A percentile compares a stretch with the other conserved stretches of the same genome.
Evolutionary conservation across 345 rosid species (phyloP).

Genomic region (Triadica sebifera): DNA sequence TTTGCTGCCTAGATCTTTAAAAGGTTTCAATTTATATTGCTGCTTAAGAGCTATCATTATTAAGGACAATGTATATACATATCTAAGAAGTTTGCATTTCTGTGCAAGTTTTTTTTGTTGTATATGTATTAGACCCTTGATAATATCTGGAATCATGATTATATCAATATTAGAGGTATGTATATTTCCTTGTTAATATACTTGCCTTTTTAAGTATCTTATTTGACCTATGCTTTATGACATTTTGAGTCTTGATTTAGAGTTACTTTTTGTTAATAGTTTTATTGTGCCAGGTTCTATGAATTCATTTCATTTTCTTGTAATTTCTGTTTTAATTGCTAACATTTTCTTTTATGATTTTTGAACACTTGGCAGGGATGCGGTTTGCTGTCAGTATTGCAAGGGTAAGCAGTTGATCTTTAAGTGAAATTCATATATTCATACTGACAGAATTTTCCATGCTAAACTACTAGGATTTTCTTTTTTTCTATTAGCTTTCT

Average conservation of each 20-base stretch:
- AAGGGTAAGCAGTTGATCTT: constrained; percentile 50
- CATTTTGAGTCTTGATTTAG: neutral
- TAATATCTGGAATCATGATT: neutral
- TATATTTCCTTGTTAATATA: neutral
- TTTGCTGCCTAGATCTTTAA: neutral
- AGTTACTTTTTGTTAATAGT: neutral
- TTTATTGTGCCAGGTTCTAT: neutral
- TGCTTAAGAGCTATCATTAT: neutral
- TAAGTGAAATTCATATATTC: neutral
- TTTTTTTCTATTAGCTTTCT: neutral
- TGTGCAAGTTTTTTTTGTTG: too few relatives aligned
- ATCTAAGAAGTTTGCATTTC: too few relatives aligned
- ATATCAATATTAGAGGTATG: too few relatives aligned
- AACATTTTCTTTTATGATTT: constrained; percentile 3
- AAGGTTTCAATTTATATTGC: neutral
- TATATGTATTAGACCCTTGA: too few relatives aligned
- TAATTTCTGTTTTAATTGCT: constrained; percentile 3
- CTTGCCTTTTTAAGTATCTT: neutral
- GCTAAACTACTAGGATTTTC: neutral
- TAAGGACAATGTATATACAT: too few relatives aligned
- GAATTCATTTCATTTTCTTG: neutral
- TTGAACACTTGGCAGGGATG: constrained; percentile 61
- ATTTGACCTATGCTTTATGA: neutral
- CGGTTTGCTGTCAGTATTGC: constrained; percentile 78
- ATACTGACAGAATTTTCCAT: neutral